A percentile compares a stretch with the other conserved stretches of the same genome.
These are phyloP conservation scores for Phyllosticta paracitricarpa DNA, from an alignment of 2,329 filamentous ascomycete species.

Conservation along the genomic window DNA sequence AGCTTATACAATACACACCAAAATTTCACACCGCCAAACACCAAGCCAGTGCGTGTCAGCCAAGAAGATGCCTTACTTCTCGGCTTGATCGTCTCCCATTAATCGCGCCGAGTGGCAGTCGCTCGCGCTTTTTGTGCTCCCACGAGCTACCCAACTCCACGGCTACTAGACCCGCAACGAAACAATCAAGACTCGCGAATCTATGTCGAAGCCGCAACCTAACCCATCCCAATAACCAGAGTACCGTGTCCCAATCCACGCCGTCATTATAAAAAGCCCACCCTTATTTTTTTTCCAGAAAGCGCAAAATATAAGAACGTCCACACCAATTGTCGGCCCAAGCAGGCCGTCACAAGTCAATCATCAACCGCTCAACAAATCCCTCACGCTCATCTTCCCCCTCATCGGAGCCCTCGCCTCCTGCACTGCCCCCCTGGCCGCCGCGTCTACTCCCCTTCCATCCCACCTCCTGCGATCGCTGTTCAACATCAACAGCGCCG, in stretches of 20 bases:
- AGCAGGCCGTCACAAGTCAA: not conserved
- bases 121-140: not conserved
- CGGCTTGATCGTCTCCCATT: not conserved
- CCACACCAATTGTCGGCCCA: not conserved
- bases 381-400: conserved; percentile 35
- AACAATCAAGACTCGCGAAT: not conserved
- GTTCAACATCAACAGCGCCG: conserved; percentile 81
- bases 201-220: not conserved
- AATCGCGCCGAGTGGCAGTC: not conserved
- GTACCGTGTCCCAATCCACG: not conserved
- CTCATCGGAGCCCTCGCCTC: conserved; percentile 12
- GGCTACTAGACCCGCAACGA: not conserved
- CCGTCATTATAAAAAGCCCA: not conserved
- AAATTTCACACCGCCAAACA: not conserved
- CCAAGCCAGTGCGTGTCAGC: not conserved
- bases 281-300: not conserved
- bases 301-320: not conserved
- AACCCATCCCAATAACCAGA: not conserved
- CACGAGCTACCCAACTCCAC: not conserved
- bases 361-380: conserved; percentile 30
- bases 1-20: not conserved
- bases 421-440: conserved; percentile 8
- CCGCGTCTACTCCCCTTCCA: conserved; percentile 13
- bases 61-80: not conserved
- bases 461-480: conserved; percentile 54